phyloP scores from a whole-genome alignment of 768 basidiomycete species.

The Pisolithus microcarpus region DNA sequence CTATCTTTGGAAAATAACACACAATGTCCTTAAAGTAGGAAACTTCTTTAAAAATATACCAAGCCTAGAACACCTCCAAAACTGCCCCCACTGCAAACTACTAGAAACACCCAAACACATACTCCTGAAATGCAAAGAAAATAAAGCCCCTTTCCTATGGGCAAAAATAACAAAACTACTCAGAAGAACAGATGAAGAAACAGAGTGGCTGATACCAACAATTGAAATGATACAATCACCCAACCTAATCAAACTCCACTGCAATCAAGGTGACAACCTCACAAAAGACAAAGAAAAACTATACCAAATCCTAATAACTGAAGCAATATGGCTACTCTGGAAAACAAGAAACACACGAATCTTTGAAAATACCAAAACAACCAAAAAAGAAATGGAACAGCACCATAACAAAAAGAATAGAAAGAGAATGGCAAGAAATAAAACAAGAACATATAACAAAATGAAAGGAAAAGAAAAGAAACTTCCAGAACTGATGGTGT shows the following conservation, averaged over 20 bases:
- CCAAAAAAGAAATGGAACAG: too few relatives aligned
- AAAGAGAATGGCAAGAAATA: too few relatives aligned
- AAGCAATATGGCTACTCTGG: not conserved
- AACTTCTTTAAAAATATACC: not conserved
- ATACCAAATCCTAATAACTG: not conserved
- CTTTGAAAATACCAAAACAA: not conserved
- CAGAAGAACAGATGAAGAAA: not conserved
- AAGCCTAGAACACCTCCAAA: not conserved
- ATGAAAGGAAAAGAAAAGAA: too few relatives aligned
- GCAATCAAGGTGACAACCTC: not conserved
- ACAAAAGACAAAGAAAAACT: not conserved
- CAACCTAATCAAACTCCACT: not conserved
- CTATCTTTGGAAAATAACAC: not conserved
- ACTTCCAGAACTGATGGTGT: too few relatives aligned
- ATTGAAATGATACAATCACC: not conserved
- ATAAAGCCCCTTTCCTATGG: not conserved
- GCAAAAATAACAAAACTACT: not conserved
- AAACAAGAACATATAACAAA: too few relatives aligned
- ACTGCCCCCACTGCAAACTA: not conserved
- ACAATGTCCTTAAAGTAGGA: not conserved
- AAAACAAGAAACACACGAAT: not conserved
- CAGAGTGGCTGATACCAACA: not conserved
- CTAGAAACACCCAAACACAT: not conserved
- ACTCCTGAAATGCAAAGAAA: not conserved
- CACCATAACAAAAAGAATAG: too few relatives aligned